Evolutionary conservation across 2,329 filamentous ascomycete genomes (phyloP), one percentile per base, ranked within the genome.

Genomic region (Fusarium anthophilum): DNA sequence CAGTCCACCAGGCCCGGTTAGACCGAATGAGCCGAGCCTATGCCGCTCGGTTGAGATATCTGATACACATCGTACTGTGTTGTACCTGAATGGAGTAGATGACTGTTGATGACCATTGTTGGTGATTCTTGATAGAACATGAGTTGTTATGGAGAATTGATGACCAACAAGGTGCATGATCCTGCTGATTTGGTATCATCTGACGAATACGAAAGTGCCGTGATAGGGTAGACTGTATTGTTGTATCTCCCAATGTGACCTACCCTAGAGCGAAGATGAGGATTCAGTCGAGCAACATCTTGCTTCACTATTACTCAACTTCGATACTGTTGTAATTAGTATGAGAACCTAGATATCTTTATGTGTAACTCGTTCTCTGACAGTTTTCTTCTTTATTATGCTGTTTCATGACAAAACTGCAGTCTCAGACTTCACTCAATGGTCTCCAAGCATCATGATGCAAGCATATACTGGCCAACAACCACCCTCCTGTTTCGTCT

Each of bases 21-120:
- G 61, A 70, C 66, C 53, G 53, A 69, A 63, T 35, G 8, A 66
- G 60, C 66, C 66, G 59, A 70, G 53, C 32, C 26, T 44, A 66
- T 58, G 51, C 47, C 66, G 66, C 54, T 54, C 45, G 37, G 41
- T 48, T 58, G 30, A 65, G 24, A 47, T 6, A 20, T 43, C 24
- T 35, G 32, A 54, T 50, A 35, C 32, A 35, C 1, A 41, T 30
- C 44, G 9, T 38, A 41, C 37, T 58, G 51, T 43, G 51, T 48
- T 48, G 63, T 35, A 54, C 37, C 14, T 38, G 24, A 59, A 28
- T 47, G 39, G 24, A 50, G 47, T 47, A 41, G 38, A 53, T 39
- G 22, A 59, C 37, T 32, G 39, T 32, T 38, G 26, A 56, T 37
- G 18, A 56, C 37, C 8, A 37, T 39, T 41, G 22, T 56, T 54